Conservation (phyloP, 176 grass and related monocot genomes). For the Avena eriantha region DNA sequence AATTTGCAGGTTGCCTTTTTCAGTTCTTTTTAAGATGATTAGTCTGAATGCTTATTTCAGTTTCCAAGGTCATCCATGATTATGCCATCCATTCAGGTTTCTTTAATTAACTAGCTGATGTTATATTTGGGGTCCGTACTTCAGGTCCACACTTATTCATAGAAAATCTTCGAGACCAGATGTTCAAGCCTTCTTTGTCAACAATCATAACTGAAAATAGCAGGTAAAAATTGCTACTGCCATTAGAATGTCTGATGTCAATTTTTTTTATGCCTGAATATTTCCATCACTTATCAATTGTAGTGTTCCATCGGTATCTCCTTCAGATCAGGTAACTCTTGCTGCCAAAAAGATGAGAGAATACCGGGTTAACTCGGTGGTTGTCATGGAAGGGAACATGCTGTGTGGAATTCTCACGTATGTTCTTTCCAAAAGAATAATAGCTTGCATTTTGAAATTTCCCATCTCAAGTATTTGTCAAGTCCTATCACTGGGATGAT, state of each 20-base stretch:
- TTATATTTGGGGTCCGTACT: constrained; percentile 9
- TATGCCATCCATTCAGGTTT: not conserved
- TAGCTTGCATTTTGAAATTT: not conserved
- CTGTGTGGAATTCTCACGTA: constrained; percentile 83
- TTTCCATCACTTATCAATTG: not conserved
- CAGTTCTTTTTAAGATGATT: not conserved
- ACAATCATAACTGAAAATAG: constrained; percentile 77
- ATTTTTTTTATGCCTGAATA: not conserved
- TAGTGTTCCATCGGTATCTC: constrained; percentile 68
- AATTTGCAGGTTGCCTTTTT: constrained; percentile 54
- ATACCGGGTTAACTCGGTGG: constrained; percentile 66
- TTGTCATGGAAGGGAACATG: constrained; percentile 67
- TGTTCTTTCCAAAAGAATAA: not conserved
- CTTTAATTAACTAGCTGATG: not conserved
- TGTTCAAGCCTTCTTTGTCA: constrained; percentile 93
- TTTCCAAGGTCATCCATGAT: not conserved
- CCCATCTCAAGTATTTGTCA: not conserved
- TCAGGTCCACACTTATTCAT: constrained; percentile 72
- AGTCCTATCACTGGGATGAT: not conserved
- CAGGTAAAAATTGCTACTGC: constrained; percentile 45
- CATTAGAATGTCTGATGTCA: not conserved
- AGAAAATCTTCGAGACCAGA: constrained; percentile 76
- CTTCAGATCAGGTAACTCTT: constrained; percentile 64
- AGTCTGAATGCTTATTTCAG: not conserved
- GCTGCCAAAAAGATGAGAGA: constrained; percentile 83